Base-by-base conservation (phyloP, 176 grass and related monocot genomes). In the Triticum turgidum region DNA sequence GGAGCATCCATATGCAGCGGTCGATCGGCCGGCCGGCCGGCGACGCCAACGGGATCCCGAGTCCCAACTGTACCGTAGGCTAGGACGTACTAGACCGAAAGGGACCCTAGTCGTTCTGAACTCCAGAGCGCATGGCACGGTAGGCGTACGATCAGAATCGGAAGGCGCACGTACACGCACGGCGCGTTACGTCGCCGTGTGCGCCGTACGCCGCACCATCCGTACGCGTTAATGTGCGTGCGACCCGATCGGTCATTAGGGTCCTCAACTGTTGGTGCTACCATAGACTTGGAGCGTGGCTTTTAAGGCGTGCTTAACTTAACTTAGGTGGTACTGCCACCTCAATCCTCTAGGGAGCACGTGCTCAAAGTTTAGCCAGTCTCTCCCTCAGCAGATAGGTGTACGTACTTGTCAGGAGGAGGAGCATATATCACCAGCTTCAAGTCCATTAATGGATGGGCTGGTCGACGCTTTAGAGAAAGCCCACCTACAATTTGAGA, bases 271-370 rank as follows among this genome's bases (percentile, higher is more conserved):
- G 27, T 24, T 15, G 25, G 22, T 18, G 73, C 73, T 18, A 52
- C 7, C 13, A 3, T 76, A 77, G 74, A 56, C 74, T 77, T 34
- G 45, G 74, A 11, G 17, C 27, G 4, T 59, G 8, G 74, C 47
- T 12, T 56, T 77, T 56, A 76, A 76, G 73, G 73, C 73, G 14
- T 32, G 1, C 39, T 41, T 9, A 41, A 30, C 44, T 76, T 76
- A 54, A 74, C 71, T 75, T 75, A 75, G 73, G 73, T 76, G 73
- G 73, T 20, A 76, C 45, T 76, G 9, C 4, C 74, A 34, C 74
- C 32, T 77, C 71, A 74, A 8, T 45, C 24, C 24, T 25, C 11
- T 22, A 14, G 5, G 11, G 11, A 25, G 39, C 70, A 73, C 70
- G 70, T 73, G 70, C 39, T 14, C 21, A 25, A 76, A 76, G 27